Conservation (phyloP, 345 rosid species). For the Excoecaria cochinchinensis region DNA sequence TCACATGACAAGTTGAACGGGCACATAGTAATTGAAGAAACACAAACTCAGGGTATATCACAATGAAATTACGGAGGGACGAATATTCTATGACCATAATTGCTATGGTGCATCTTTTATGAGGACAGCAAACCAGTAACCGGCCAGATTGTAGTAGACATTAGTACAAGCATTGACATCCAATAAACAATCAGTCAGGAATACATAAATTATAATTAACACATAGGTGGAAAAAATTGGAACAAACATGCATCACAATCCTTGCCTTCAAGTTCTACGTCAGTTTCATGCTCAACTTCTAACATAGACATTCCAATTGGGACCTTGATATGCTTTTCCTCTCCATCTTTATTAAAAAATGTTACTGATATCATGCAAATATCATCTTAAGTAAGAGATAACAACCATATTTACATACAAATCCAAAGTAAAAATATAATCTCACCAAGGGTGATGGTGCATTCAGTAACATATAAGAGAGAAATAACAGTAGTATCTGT, state of each 20-base stretch:
- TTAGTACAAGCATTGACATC: too few relatives aligned
- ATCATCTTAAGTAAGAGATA: not conserved
- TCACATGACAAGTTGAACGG: slow-evolving; percentile 90
- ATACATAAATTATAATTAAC: too few relatives aligned
- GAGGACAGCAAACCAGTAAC: too few relatives aligned
- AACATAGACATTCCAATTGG: slow-evolving; percentile 86
- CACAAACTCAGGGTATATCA: not conserved
- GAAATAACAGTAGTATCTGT: too few relatives aligned
- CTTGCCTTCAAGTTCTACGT: slow-evolving; percentile 89
- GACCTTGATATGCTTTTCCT: slow-evolving; percentile 61
- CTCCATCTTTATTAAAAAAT: slow-evolving; percentile 87
- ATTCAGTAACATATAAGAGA: not conserved
- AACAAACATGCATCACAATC: not conserved
- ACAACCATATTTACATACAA: not conserved
- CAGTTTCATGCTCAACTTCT: slow-evolving; percentile 92
- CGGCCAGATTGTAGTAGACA: too few relatives aligned
- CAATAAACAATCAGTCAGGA: too few relatives aligned
- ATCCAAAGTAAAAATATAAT: not conserved
- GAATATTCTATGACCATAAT: not conserved
- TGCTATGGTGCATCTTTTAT: too few relatives aligned
- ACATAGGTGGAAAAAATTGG: not conserved
- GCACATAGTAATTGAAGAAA: slow-evolving; percentile 20
- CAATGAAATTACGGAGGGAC: not conserved
- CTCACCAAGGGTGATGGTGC: not conserved
- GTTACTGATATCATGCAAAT: slow-evolving; percentile 77